Evolutionary conservation across 1,284 basidiomycete species (phyloP).

Genomic region (Puccinia coronata): DNA sequence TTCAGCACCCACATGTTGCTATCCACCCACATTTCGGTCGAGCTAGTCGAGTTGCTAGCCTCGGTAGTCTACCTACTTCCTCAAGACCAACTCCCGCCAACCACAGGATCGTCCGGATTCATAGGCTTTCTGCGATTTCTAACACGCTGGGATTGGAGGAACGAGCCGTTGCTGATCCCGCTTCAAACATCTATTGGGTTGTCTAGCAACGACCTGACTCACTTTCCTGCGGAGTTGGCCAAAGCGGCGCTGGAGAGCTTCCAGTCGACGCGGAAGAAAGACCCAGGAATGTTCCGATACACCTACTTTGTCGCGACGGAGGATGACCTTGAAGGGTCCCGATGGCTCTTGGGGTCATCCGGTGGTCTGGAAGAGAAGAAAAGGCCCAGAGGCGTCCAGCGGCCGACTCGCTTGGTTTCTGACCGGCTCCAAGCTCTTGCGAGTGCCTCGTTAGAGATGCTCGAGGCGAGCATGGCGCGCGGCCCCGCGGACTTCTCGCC

Average conservation of each 20-base stretch:
- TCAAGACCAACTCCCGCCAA: slow-evolving; percentile 58
- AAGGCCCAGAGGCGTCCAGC: not conserved
- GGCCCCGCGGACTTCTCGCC: slow-evolving; percentile 1
- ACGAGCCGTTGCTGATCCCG: slow-evolving; percentile 63
- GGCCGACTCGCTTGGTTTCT: slow-evolving; percentile 29
- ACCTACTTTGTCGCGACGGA: slow-evolving; percentile 84
- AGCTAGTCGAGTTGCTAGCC: slow-evolving; percentile 81
- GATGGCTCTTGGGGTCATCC: slow-evolving; percentile 73
- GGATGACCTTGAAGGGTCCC: slow-evolving; percentile 70
- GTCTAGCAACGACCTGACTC: slow-evolving; percentile 55
- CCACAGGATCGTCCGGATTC: slow-evolving; percentile 69
- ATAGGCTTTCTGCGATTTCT: slow-evolving; percentile 73
- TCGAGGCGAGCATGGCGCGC: slow-evolving; percentile 26
- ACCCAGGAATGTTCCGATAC: slow-evolving; percentile 62
- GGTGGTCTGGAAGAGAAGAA: slow-evolving; percentile 29
- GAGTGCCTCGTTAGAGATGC: slow-evolving; percentile 19
- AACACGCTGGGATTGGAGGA: slow-evolving; percentile 74
- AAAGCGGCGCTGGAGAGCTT: slow-evolving; percentile 66
- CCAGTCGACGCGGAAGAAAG: slow-evolving; percentile 59
- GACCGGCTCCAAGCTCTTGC: slow-evolving; percentile 40
- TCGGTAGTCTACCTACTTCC: slow-evolving; percentile 64
- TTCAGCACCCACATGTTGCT: slow-evolving; percentile 80
- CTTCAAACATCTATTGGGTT: slow-evolving; percentile 59
- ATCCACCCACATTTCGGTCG: slow-evolving; percentile 70
- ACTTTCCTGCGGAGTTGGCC: slow-evolving; percentile 63